phyloP scores from a whole-genome alignment of 495 filamentous ascomycete species.

The Lindgomyces ingoldianus region DNA sequence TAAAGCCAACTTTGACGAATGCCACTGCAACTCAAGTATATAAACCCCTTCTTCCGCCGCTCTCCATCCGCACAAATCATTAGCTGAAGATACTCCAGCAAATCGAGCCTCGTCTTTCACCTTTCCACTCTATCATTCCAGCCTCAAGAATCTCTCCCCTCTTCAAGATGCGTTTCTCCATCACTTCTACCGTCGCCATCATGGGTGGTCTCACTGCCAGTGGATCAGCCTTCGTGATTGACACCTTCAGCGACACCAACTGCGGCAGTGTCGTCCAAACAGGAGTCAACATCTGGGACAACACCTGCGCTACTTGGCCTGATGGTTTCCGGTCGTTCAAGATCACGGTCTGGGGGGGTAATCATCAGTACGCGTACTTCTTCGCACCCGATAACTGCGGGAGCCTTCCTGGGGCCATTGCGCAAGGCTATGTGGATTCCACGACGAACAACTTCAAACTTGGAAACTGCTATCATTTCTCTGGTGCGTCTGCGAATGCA shows the following conservation, averaged over 20 bases:
- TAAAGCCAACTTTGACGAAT: no score
- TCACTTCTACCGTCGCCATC: neutral
- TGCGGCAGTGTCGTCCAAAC: neutral
- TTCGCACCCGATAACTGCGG: constrained; percentile 9
- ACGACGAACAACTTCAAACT: neutral
- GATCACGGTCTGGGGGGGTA: neutral
- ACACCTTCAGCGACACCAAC: neutral
- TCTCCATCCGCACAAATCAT: no score
- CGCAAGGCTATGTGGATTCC: neutral
- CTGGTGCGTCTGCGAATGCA: neutral
- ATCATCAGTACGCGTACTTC: constrained; percentile 6
- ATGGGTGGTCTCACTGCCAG: neutral
- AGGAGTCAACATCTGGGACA: constrained; percentile 9
- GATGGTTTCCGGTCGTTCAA: constrained; percentile 1
- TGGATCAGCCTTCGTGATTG: constrained; percentile 4
- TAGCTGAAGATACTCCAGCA: no score
- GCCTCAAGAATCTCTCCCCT: no score
- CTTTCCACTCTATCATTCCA: no score
- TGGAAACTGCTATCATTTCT: neutral
- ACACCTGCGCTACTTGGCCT: constrained; percentile 8
- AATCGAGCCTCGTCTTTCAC: no score
- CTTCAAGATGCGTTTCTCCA: constrained; percentile 10
- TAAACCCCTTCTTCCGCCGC: no score
- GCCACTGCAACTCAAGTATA: no score
- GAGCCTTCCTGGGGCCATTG: neutral